Evolutionary conservation across 1,139 yeast genomes (phyloP), one percentile per base, ranked within the genome.

Genomic region (Trichomonascaceae sp.): DNA sequence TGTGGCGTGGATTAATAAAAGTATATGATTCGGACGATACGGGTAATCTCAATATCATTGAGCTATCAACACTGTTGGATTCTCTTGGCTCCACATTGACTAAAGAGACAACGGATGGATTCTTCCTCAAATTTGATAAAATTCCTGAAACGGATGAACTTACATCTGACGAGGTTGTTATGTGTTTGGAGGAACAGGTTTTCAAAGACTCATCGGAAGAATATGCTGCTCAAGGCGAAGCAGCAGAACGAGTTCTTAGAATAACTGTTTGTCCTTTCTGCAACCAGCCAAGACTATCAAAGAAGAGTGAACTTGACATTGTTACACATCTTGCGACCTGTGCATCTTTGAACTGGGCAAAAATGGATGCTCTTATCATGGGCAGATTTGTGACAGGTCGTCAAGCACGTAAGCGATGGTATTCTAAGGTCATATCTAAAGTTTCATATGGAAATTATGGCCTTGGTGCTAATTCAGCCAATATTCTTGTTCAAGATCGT

Each of bases 401-500:
- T 55, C 82, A 85, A 60, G 98, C 98, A 0, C 81, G 93, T 2
- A 84, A 87, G 61, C 81, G 93, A 59, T 90, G 98, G 98, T 88
- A 87, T 62, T 79, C 91, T 5, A 89, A 87, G 63, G 80, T 87
- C 2, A 74, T 90, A 57, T 86, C 90, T 54, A 91, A 89, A 65
- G 73, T 93, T 49, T 87, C 95, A 0, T 90, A 89, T 66, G 99
- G 99, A 0, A 85, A 86, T 61, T 87, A 90, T 67, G 82, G 84
- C 50, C 72, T 91, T 32, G 99, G 99, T 1, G 85, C 90, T 43
- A 88, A 91, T 66, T 88, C 95, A 49, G 99, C 98, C 13, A 91
- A 91, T 65, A 93, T 93, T 45, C 74, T 93, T 53, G 98, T 93
- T 2, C 98, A 93, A 68, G 97, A 93, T 69, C 76, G 99, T 60